phyloP scores from a whole-genome alignment of 768 basidiomycete genomes.

The Nidularia pulvinata region DNA sequence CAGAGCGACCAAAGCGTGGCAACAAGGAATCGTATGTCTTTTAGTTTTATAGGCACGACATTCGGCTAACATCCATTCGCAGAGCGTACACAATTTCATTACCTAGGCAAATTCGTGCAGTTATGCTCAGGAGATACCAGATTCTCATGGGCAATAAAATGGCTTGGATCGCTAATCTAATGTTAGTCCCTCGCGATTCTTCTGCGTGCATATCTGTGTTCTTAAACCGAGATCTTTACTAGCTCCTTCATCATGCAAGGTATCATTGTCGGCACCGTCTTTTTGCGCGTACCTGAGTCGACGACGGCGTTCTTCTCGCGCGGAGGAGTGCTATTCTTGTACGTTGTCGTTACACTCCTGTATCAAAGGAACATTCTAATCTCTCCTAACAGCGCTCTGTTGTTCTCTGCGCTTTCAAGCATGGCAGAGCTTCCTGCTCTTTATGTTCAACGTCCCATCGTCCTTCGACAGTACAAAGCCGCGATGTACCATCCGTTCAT shows the following conservation, averaged over 20 bases:
- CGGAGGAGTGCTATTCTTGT: constrained; percentile 66
- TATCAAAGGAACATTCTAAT: constrained; percentile 8
- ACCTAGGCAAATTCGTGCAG: constrained; percentile 32
- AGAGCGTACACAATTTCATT: constrained; percentile 35
- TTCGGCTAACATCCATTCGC: background rate
- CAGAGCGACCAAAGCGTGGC: background rate
- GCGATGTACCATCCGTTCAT: constrained; percentile 44
- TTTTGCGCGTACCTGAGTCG: constrained; percentile 36
- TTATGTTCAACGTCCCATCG: constrained; percentile 61
- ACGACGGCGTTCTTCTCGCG: constrained; percentile 53
- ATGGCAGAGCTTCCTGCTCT: constrained; percentile 71
- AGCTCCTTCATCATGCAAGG: constrained; percentile 30
- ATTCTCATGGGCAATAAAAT: constrained; percentile 29
- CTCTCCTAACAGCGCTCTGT: constrained; percentile 35
- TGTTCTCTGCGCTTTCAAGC: constrained; percentile 57
- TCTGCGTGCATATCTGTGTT: background rate
- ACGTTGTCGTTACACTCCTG: constrained; percentile 12
- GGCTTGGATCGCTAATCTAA: constrained; percentile 21
- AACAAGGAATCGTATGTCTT: constrained; percentile 19
- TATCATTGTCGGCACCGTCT: constrained; percentile 33
- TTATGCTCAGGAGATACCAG: constrained; percentile 36
- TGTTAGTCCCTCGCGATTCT: constrained; percentile 15
- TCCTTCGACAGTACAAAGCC: constrained; percentile 53
- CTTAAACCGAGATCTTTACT: background rate
- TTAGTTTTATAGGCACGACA: background rate